Evolutionary conservation across 2,329 filamentous ascomycete species (phyloP).

Genomic region (Calonectria ilicicola): DNA sequence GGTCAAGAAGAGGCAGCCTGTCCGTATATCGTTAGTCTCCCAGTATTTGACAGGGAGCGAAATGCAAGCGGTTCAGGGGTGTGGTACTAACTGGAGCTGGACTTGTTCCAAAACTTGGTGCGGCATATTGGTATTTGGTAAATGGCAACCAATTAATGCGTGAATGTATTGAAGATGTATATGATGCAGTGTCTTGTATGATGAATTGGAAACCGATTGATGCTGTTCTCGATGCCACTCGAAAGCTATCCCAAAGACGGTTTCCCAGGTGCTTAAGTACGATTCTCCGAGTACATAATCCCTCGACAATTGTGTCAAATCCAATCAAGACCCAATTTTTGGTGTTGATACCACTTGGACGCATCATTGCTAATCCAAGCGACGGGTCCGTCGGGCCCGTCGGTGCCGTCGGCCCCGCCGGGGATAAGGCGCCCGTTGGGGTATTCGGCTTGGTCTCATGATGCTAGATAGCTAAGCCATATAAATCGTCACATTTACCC

Average conservation of each 20-base stretch:
- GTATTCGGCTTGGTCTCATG: neutral
- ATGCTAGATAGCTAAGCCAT: neutral
- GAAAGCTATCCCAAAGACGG: neutral
- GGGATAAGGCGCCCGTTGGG: neutral
- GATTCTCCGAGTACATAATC: too few relatives aligned
- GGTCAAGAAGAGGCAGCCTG: conserved; percentile 2
- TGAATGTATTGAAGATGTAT: neutral
- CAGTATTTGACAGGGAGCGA: neutral
- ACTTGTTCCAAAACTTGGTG: neutral
- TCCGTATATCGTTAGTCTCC: neutral
- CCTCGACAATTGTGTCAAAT: neutral
- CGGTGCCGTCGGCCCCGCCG: neutral
- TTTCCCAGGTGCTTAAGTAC: neutral
- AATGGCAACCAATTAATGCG: neutral
- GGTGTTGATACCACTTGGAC: neutral
- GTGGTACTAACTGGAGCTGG: neutral
- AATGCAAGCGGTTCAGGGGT: too few relatives aligned
- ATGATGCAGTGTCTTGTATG: neutral
- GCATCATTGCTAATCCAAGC: neutral
- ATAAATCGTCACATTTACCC: neutral
- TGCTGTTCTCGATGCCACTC: neutral
- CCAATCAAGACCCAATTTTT: neutral
- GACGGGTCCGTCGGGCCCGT: neutral
- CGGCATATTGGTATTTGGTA: neutral
- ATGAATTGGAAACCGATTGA: neutral